These are phyloP conservation scores for Gaertneriomyces sp. DNA, from an alignment of 192 early-diverging fungal genomes.

Conservation along the genomic window DNA sequence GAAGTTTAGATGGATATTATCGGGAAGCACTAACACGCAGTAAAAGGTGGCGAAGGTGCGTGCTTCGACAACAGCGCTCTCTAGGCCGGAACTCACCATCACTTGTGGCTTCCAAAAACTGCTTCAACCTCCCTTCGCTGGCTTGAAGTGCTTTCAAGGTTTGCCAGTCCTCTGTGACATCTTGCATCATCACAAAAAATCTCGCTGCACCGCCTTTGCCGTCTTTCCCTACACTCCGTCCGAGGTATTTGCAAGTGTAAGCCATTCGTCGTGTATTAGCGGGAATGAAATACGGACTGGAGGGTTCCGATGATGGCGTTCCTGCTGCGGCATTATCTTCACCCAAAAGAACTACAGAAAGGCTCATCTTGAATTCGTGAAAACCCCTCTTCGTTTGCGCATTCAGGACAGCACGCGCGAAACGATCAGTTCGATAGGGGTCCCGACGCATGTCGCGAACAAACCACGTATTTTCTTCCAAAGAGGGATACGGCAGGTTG, in stretches of 20 bases:
- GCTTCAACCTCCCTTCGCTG: background rate
- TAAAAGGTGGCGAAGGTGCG: too few species aligned
- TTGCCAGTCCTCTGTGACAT: background rate
- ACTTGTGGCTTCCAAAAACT: background rate
- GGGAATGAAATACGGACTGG: background rate
- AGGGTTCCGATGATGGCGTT: background rate
- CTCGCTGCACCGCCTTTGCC: background rate
- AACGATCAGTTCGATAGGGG: background rate
- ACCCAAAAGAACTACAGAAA: conserved; percentile 1
- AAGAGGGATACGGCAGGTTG: background rate
- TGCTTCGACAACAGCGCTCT: too few species aligned
- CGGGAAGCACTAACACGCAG: too few species aligned
- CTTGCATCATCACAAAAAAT: conserved; percentile 3
- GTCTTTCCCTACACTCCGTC: background rate
- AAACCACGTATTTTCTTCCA: background rate
- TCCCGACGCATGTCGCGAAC: background rate
- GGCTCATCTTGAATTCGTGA: background rate
- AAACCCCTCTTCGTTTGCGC: background rate
- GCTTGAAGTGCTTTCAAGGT: background rate
- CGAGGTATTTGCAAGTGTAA: conserved; percentile 3
- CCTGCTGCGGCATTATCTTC: background rate
- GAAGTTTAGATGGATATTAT: too few species aligned
- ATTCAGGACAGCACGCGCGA: background rate
- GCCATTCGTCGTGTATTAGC: background rate
- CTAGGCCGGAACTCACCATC: background rate